Evolutionary conservation across 2,329 filamentous ascomycete genomes (phyloP), one percentile per base, ranked within the genome.

Genomic region (Aphanocladium album): DNA sequence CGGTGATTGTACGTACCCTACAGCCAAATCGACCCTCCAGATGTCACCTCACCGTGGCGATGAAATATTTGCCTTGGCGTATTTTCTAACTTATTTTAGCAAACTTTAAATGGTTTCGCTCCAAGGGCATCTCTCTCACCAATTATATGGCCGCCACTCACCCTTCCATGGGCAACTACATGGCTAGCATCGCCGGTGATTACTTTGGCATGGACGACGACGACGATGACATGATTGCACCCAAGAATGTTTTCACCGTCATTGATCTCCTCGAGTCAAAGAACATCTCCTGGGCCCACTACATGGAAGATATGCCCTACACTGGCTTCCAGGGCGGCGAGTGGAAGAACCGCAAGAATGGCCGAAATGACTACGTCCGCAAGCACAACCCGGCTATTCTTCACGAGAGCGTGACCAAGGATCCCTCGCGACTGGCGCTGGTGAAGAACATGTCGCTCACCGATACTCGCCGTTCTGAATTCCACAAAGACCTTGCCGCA

Each of bases 251-350:
- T 47, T 87, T 85, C 9, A 86, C 86, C 11, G 74, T 90, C 21
- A 78, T 86, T n/a, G 87, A 91, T 72, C 77, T 91, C 55, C 82
- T 90, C 21, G 86, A 89, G 64, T 79, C 80, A 65, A 83, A 81
- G 68, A 78, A 79, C 58, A 85, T 91, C 69, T 81, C 81, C 2
- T 91, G 88, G 88, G 87, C 78, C 55, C 78, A 87, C 64, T 95
- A 93, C 75, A 84, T 92, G 72, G 90, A 95, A 71, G 87, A 90
- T 68, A 81, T 89, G 80, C 90, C 90, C 2, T 91, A 86, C 73
- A 79, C 84, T 2, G 90, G 90, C 14, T 93, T 85, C 74, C 81
- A 90, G 71, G 89, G 89, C 25, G 72, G 73, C 39, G 77, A 75
- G 0, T 90, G 78, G 71, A 79, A 84, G 60, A 91, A 91, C 73